Conservation (phyloP, 1,284 basidiomycete genomes). For the Gymnopus androsaceus region DNA sequence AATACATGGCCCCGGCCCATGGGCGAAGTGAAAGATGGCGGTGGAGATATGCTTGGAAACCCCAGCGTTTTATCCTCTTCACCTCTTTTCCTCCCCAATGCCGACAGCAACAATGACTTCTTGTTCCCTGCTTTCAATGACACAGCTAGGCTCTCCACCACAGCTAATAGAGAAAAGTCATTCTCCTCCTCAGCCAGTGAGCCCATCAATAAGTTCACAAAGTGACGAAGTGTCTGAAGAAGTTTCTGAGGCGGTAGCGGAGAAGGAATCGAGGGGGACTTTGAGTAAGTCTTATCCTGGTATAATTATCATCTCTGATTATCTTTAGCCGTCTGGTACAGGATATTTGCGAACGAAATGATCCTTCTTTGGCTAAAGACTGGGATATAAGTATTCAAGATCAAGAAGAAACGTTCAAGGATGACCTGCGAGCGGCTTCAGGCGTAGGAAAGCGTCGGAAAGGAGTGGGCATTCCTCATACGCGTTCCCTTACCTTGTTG, state of each 20-base stretch:
- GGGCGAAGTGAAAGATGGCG: too few relatives aligned
- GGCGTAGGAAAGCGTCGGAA: conserved; percentile 63
- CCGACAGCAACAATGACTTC: too few relatives aligned
- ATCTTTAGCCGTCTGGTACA: conserved; percentile 58
- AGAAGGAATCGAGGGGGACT: conserved; percentile 49
- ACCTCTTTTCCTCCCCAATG: too few relatives aligned
- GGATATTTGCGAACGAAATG: conserved; percentile 56
- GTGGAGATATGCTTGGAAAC: too few relatives aligned
- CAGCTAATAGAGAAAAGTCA: too few relatives aligned
- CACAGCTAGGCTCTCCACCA: too few relatives aligned
- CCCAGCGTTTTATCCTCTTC: too few relatives aligned
- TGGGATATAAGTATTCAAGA: conserved; percentile 73
- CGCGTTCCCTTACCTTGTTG: neutral
- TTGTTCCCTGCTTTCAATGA: too few relatives aligned
- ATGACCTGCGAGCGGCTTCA: conserved; percentile 69
- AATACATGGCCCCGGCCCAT: too few relatives aligned
- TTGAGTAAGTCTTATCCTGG: conserved; percentile 37
- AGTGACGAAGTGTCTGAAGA: conserved; percentile 22
- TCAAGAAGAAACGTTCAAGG: conserved; percentile 65
- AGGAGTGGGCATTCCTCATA: conserved; percentile 41
- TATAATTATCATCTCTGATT: neutral
- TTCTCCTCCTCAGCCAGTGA: too few relatives aligned
- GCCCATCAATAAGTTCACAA: too few relatives aligned
- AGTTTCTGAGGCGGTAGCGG: conserved; percentile 26
- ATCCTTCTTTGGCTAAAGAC: conserved; percentile 53